Base-by-base conservation (phyloP, 805 yeast genomes). In the Deakozyma indianensis region DNA sequence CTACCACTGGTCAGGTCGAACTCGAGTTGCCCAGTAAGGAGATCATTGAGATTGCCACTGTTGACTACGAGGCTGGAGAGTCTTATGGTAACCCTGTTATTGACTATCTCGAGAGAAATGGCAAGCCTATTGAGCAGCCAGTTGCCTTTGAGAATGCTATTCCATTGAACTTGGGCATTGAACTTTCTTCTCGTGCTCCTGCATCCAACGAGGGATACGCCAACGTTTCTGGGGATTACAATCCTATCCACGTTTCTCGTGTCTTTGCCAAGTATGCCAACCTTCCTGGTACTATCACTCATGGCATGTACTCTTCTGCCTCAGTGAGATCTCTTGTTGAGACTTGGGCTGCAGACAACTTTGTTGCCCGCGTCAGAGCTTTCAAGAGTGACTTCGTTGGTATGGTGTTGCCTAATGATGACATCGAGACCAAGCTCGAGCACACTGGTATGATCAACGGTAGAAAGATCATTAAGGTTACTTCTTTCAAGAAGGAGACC, bases 371-470 rank as follows among this genome's bases (percentile, higher is more conserved):
- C 69, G 96, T 94, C 49, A 78, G 95, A 63, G 96, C 94, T 42
- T 92, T 81, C 77, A 77, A 76, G 65, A 86, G 95, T 61, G 74
- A 73, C 57, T 92, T 92, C 62, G 86, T 83, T 44, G 96, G 95
- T 55, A 92, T 92, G 99, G 97, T 92, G 43, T 74, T 92, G 58
- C 99, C 99, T 56, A 90, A 90, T 65, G 94, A 90, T 61, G 79
- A 75, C 51, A 75, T 92, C 59, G 78, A 80, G 52, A 87, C 96
- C 35, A 77, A 80, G 51, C 75, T 92, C 56, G 95, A 88, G 67
- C 98, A 94, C 60, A 77, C 85, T 65, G 98, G 97, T 69, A 92
- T 92, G 99, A 86, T 92, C 61, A 92, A 90, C 59, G 99, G 99
- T 64, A 85, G 99, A 70, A 94, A 92, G 79, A 82, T 92, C 61